Base-by-base conservation (phyloP, 1,139 yeast species). In the Blastobotrys buckinghamii region DNA sequence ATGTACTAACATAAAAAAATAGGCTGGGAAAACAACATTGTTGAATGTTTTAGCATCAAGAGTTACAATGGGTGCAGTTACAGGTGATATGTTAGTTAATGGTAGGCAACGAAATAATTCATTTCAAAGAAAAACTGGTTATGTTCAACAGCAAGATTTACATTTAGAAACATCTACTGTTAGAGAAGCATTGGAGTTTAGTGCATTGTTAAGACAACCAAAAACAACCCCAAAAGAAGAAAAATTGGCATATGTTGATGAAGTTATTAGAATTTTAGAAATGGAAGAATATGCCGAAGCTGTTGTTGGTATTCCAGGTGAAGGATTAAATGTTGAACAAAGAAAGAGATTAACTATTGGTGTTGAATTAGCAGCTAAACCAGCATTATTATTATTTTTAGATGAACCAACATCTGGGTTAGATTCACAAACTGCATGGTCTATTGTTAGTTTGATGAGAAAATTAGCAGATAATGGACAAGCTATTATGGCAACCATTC, bases 91-190 rank as follows among this genome's bases (percentile, higher is more conserved):
- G 22, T 78, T 75, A 55, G 79, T 89, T 29, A 92, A 92, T 63
- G 97, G 97, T 2, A 72, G 73, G 46, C 67, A 66, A 36, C 50
- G 47, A 9, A 52, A 52, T 20, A 66, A 65, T 38, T 75, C 78
- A 44, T 84, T 79, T 62, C 75, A 77, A 52, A 82, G 82, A 57
- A 77, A 87, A n/a, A 80, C 85, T 53, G 98, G 98, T 0, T 92
- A 89, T 73, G 98, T 92, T n/a, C 97, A 92, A 64, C 98, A 92
- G 67, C 97, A 92, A 59, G 97, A 90, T 62, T 84, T 81, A 55
- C 72, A 92, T 54, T 77, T 92, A 57, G 95, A 97, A 8, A 92
- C 98, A 0, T 73, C 92, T 53, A 90, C 98, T 0, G 98, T 92
- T 1, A 90, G 85, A 63, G 98, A 92, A 67, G 90, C 97, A 0